Evolutionary conservation across 805 yeast genomes (phyloP).

Genomic region (Monosporozyma unispora): DNA sequence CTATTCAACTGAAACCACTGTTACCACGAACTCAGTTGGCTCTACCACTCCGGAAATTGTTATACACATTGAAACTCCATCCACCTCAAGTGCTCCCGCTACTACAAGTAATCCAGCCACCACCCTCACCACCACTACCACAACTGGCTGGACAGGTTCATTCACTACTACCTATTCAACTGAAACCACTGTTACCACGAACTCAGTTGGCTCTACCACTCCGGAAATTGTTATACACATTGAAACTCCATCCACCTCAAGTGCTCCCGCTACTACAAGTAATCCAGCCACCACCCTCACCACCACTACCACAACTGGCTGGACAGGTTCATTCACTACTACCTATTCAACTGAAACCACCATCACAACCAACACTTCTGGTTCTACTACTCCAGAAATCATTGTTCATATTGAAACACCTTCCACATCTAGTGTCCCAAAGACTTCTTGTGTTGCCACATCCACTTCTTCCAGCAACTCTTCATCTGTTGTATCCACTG

Average conservation of each 20-base stretch:
- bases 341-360: slow-evolving; percentile 10
- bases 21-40: not conserved
- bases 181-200: slow-evolving; percentile 3
- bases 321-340: slow-evolving; percentile 9
- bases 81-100: slow-evolving; percentile 3
- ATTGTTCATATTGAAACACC: slow-evolving; percentile 13
- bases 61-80: not conserved
- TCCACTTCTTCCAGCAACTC: not conserved
- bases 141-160: slow-evolving; percentile 1
- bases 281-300: not conserved
- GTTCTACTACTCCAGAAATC: slow-evolving; percentile 9
- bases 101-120: not conserved
- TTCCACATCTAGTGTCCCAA: not conserved
- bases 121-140: slow-evolving; percentile 2
- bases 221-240: slow-evolving; percentile 1
- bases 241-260: slow-evolving; percentile 1
- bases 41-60: not conserved
- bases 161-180: slow-evolving; percentile 3
- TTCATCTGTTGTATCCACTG: not conserved
- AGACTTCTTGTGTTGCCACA: not conserved
- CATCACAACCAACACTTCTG: not conserved
- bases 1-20: not conserved
- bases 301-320: slow-evolving; percentile 6
- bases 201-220: slow-evolving; percentile 1
- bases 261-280: slow-evolving; percentile 5